Percentiles rank a stretch among this genome's conserved stretches.
These are phyloP conservation scores for Diaporthe caulivora DNA, from an alignment of 2,329 filamentous ascomycete species.

Conservation along the genomic window DNA sequence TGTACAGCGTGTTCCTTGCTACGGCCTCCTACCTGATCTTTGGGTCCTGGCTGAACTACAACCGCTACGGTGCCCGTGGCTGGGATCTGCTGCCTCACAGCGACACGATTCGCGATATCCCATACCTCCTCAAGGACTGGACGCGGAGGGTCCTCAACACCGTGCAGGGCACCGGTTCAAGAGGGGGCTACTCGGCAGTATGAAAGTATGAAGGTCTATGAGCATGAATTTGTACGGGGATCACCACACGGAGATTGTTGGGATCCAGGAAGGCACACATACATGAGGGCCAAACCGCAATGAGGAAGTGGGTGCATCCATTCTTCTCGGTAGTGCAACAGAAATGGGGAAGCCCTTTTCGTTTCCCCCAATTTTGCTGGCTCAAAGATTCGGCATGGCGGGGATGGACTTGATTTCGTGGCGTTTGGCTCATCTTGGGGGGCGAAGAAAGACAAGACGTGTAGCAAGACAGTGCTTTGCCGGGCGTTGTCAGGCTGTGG, in stretches of 20 bases:
- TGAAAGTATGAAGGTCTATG: constrained; percentile 50
- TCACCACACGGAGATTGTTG: neutral
- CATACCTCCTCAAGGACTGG: constrained; percentile 94
- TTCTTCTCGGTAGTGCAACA: too few species aligned
- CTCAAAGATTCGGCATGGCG: constrained; percentile 31
- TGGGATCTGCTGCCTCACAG: constrained; percentile 96
- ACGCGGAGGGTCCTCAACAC: constrained; percentile 83
- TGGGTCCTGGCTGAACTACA: constrained; percentile 99
- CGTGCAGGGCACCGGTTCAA: constrained; percentile 83
- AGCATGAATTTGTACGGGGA: neutral
- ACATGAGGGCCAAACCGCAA: too few species aligned
- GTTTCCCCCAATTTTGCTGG: constrained; percentile 1
- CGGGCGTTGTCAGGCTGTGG: neutral
- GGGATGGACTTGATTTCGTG: constrained; percentile 31
- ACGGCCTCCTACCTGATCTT: constrained; percentile 95
- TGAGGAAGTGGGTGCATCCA: too few species aligned
- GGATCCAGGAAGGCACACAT: too few species aligned
- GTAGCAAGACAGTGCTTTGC: constrained; percentile 6
- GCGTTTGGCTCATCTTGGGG: constrained; percentile 17
- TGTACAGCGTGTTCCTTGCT: constrained; percentile 81
- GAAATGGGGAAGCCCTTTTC: neutral
- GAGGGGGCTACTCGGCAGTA: constrained; percentile 95
- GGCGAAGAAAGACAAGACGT: neutral
- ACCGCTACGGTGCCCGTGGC: constrained; percentile 91
- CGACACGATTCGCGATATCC: constrained; percentile 91